phyloP scores from a whole-genome alignment of 1,284 basidiomycete genomes.

The Rhizopogon parksii region DNA sequence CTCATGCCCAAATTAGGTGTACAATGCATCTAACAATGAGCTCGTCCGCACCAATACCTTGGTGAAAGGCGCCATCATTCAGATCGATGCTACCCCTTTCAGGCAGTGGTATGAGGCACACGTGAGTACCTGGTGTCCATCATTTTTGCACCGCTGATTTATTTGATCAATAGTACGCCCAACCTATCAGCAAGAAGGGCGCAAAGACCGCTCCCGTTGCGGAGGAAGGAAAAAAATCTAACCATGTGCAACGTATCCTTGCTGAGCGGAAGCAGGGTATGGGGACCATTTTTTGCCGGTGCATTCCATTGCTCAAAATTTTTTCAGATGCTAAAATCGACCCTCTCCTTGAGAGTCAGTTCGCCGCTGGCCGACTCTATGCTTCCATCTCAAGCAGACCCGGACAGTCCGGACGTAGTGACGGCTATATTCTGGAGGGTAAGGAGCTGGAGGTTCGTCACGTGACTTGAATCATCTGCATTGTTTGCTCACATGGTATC shows the following conservation, averaged over 20 bases:
- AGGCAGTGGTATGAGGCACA: constrained; percentile 97
- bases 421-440: constrained; percentile 94
- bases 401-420: constrained; percentile 89
- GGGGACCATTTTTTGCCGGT: constrained; percentile 13
- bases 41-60: constrained; percentile 97
- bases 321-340: constrained; percentile 81
- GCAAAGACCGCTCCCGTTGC: constrained; percentile 53
- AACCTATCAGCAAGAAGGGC: constrained; percentile 82
- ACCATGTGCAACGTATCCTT: constrained; percentile 79
- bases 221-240: constrained; percentile 79
- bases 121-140: constrained; percentile 44
- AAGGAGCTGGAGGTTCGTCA: constrained; percentile 84
- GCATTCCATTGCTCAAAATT: constrained; percentile 1
- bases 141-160: constrained; percentile 9
- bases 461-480: constrained; percentile 5
- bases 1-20: constrained; percentile 51
- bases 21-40: constrained; percentile 98
- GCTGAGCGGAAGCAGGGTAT: constrained; percentile 86
- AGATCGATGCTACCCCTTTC: constrained; percentile 95
- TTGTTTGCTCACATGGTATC: constrained; percentile 11
- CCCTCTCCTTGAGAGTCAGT: constrained; percentile 78
- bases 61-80: constrained; percentile 91
- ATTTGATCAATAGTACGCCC: constrained; percentile 63
- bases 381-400: constrained; percentile 88
- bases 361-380: constrained; percentile 84